Evolutionary conservation across 805 yeast species (phyloP).

Genomic region (Wickerhamomyces silvicola): DNA sequence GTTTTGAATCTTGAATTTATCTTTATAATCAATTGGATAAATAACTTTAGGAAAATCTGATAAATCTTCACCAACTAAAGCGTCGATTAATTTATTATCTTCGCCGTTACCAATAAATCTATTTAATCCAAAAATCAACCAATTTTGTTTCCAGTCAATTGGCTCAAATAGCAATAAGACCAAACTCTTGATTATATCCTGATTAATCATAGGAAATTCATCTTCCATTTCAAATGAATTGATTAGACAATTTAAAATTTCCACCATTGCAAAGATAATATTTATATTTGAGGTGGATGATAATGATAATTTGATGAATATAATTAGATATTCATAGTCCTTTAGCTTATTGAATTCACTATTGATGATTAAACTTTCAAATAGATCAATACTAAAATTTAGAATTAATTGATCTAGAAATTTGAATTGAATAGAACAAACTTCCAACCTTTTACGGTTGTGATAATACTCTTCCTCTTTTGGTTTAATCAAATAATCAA

Average conservation of each 20-base stretch:
- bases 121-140: slow-evolving; percentile 48
- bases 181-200: slow-evolving; percentile 23
- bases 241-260: slow-evolving; percentile 41
- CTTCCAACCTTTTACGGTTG: slow-evolving; percentile 15
- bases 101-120: slow-evolving; percentile 45
- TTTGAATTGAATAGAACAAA: slow-evolving; percentile 36
- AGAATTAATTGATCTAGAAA: slow-evolving; percentile 45
- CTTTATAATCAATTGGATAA: slow-evolving; percentile 5
- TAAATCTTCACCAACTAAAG: slow-evolving; percentile 30
- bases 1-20: slow-evolving; percentile 16
- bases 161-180: slow-evolving; percentile 35
- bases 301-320: slow-evolving; percentile 35
- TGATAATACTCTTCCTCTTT: slow-evolving; percentile 17
- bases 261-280: slow-evolving; percentile 46
- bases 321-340: slow-evolving; percentile 18
- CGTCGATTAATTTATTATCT: slow-evolving; percentile 36
- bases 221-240: slow-evolving; percentile 13
- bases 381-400: slow-evolving; percentile 46
- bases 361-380: slow-evolving; percentile 38
- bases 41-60: slow-evolving; percentile 11
- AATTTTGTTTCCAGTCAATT: slow-evolving; percentile 31
- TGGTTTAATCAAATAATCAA: slow-evolving; percentile 13
- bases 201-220: slow-evolving; percentile 7
- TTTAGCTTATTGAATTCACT: slow-evolving; percentile 2
- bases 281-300: slow-evolving; percentile 45